phyloP scores from a whole-genome alignment of 805 yeast genomes.

The Millerozyma miso region DNA sequence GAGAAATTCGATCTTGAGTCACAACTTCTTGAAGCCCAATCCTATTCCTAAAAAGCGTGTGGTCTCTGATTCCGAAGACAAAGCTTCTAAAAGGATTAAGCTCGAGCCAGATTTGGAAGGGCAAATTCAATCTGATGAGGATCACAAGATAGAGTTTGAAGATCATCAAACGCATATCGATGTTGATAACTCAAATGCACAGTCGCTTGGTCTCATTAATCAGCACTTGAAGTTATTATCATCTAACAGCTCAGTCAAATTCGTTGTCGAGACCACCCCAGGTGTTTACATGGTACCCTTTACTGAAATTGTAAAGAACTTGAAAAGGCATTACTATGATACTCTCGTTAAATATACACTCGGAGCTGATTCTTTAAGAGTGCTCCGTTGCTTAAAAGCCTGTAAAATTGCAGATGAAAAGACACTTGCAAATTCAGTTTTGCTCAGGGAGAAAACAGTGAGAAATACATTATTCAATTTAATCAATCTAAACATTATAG shows the following conservation, averaged over 20 bases:
- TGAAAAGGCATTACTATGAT: slow-evolving; percentile 51
- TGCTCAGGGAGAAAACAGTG: slow-evolving; percentile 74
- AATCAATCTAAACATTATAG: slow-evolving; percentile 66
- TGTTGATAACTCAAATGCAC: slow-evolving; percentile 23
- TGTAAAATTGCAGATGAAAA: slow-evolving; percentile 81
- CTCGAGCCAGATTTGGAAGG: slow-evolving; percentile 29
- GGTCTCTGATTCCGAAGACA: slow-evolving; percentile 12
- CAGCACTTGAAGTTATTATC: slow-evolving; percentile 70
- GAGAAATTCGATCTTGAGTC: slow-evolving; percentile 41
- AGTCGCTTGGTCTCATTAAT: slow-evolving; percentile 36
- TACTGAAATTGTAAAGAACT: slow-evolving; percentile 41
- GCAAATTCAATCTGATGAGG: slow-evolving; percentile 7
- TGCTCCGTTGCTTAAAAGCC: slow-evolving; percentile 71
- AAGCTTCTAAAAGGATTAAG: slow-evolving; percentile 18
- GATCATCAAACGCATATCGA: slow-evolving; percentile 5
- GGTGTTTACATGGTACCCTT: slow-evolving; percentile 63
- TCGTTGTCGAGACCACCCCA: slow-evolving; percentile 54
- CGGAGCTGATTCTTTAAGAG: slow-evolving; percentile 64
- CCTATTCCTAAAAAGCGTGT: slow-evolving; percentile 14
- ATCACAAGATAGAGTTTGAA: slow-evolving; percentile 9
- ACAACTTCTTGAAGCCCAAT: slow-evolving; percentile 37
- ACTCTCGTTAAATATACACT: slow-evolving; percentile 55
- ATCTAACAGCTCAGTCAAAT: slow-evolving; percentile 47
- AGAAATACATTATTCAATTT: slow-evolving; percentile 66
- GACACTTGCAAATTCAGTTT: slow-evolving; percentile 65